Evolutionary conservation across 1,284 basidiomycete species (phyloP), one percentile per base, ranked within the genome.

Genomic region (Cryptococcus sp.): DNA sequence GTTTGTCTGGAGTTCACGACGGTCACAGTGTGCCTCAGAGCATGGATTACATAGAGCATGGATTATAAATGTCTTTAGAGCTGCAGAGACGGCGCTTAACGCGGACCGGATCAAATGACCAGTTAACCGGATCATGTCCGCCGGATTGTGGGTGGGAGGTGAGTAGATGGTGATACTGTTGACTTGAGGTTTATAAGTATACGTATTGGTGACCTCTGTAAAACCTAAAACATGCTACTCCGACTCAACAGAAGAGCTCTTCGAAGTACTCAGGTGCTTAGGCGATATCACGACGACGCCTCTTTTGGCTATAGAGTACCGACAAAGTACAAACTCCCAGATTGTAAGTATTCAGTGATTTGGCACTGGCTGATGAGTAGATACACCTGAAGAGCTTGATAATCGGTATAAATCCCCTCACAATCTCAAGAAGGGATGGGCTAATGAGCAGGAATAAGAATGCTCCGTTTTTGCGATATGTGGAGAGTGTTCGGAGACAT

Each of bases 381-480:
- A 92, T 69, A 89, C 86, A 0, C 71, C 81, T 1, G 79, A 80
- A 0, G 89, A 94, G 70, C 80, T 95, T 3, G 76, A 81, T 49
- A 94, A 94, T 49, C 50, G 65, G 65, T 66, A 23, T 23, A 23
- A 23, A 23, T 23, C 23, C 23, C 23, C 23, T 23, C 23, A 23
- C 23, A 23, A 23, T 23, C 23, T 23, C 23, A 23, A 23, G 23
- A 23, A 23, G 14, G n/a, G 31, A 33, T 30, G 36, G 15, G 31
- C 37, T 8, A 34, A n/a, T 13, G 47, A 14, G 30, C 71, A 82
- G 90, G 15, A 81, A 81, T 13, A 71, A 74, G 7, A 91, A 93
- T 67, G 89, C 90, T 0, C 79, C 88, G 2, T 77, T 95, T 11
- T 77, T 94, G 37, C 86, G 91, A 43, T 93, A 92, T 68, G 89